These are phyloP conservation scores for Carex pumila DNA, from an alignment of 176 grass and related monocot species.

Conservation along the genomic window DNA sequence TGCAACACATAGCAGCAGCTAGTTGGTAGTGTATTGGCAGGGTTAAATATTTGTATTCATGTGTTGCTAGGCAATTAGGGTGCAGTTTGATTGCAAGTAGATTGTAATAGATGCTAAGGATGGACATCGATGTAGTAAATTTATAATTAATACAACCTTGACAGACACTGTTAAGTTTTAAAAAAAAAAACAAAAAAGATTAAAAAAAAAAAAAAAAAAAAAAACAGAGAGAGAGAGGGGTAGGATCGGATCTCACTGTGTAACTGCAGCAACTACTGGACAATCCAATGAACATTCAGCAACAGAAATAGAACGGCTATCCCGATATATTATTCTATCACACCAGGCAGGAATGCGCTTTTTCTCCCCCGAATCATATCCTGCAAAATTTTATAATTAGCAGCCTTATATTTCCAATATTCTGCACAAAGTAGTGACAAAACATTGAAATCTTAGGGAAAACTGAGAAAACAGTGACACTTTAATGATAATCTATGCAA, in stretches of 20 bases:
- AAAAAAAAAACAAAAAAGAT: no score
- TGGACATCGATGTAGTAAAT: no score
- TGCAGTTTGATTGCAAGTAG: no score
- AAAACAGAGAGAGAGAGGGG: neutral
- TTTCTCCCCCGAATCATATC: constrained; percentile 95
- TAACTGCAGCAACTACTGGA: constrained; percentile 83
- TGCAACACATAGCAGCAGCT: no score
- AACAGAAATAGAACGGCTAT: constrained; percentile 80
- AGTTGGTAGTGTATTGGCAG: no score
- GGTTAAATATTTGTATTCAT: no score
- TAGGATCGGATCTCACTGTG: constrained; percentile 42
- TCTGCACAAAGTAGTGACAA: neutral
- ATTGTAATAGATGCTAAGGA: no score
- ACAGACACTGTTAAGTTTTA: no score
- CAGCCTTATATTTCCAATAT: neutral
- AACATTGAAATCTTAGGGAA: neutral
- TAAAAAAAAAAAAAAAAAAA: no score
- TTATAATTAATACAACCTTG: no score
- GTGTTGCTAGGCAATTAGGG: no score
- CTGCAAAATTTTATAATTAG: constrained; percentile 39
- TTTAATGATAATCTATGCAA: neutral
- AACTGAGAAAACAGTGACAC: neutral
- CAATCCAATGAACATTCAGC: constrained; percentile 86
- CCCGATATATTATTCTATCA: constrained; percentile 90
- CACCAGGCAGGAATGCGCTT: constrained; percentile 98